Base-by-base conservation (phyloP, 179 eudicot genomes). In the Patellifolia procumbens region DNA sequence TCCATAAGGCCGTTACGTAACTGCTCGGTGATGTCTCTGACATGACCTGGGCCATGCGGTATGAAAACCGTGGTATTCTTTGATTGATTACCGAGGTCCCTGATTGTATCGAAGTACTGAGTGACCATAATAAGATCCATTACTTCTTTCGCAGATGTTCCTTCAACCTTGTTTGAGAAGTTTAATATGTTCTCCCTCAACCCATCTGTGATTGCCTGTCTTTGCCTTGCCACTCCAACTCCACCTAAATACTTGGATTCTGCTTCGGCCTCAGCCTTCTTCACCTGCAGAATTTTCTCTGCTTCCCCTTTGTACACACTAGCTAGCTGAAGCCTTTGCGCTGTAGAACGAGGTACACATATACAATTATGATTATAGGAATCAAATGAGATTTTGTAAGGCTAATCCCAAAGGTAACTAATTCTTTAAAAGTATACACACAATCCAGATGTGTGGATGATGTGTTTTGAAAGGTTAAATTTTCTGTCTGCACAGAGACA, bases 41-140 rank as follows among this genome's bases (percentile, higher is more conserved):
- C 89, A 78, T 95, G 99, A 45, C 99, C 99, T 0, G 98, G 99
- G 6, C 99, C 99, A 71, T 95, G 99, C 16, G 99, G 99, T 76
- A 95, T 77, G 86, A 95, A 95, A 35, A 95, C 98, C 0, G 99
- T 93, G 28, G 99, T 95, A 81, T 95, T 95, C 81, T 90, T 91
- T 1, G 99, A 95, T 1, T 92, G 82, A 80, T 89, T 93, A 9
- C 99, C 99, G 7, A 95, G 96, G 77, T 95, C 99, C 77, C 90
- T 90, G 75, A 95, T 88, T 0, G 98, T 95, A 83, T 95, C 99
- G 4, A 95, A 95, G 84, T 95, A 95, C 73, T 95, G 99, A 67
- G 99, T 95, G 76, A 95, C 86, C 99, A 95, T 91, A 34, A 95
- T 95, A 51, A 95, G 96, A 82, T 95, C 99, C 99, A 95, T 93